These are phyloP conservation scores for Noccaea caerulescens DNA, from an alignment of 345 rosid species.

Conservation along the genomic window DNA sequence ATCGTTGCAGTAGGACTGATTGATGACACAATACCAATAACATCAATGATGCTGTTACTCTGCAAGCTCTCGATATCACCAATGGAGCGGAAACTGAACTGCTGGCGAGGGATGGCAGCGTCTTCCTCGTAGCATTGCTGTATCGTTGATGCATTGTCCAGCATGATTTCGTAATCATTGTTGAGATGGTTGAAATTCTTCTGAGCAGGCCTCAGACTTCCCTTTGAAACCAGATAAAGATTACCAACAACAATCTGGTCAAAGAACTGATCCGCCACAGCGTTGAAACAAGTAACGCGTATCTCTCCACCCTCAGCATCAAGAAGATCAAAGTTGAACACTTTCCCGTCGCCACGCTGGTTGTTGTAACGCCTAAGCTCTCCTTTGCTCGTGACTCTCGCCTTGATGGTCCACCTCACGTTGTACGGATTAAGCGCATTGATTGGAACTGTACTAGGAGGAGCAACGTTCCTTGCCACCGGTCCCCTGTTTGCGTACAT, in stretches of 20 bases:
- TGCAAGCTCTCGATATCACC: conserved; percentile 77
- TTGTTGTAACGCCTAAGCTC: conserved; percentile 74
- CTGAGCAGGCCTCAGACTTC: conserved; percentile 74
- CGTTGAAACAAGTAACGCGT: conserved; percentile 80
- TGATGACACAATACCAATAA: conserved; percentile 72
- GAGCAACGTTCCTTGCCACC: conserved; percentile 66
- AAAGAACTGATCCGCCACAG: conserved; percentile 82
- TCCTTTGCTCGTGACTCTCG: conserved; percentile 78
- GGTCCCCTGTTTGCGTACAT: conserved; percentile 76
- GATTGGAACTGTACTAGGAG: conserved; percentile 75
- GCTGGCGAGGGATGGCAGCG: conserved; percentile 65
- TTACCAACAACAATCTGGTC: conserved; percentile 76
- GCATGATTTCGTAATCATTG: conserved; percentile 71
- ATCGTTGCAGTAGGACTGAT: conserved; percentile 63
- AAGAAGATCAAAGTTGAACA: conserved; percentile 87
- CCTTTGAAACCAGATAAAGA: conserved; percentile 74
- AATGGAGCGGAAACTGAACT: conserved; percentile 71
- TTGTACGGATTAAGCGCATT: conserved; percentile 80
- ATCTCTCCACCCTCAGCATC: conserved; percentile 93
- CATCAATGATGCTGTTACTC: conserved; percentile 60
- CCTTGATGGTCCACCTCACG: conserved; percentile 92
- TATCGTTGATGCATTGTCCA: conserved; percentile 63
- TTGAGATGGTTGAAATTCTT: conserved; percentile 82
- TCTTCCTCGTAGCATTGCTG: conserved; percentile 80
- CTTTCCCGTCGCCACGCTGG: conserved; percentile 85